These are phyloP conservation scores for Solanum habrochaites DNA, from an alignment of 257 asterid species.

Conservation along the genomic window DNA sequence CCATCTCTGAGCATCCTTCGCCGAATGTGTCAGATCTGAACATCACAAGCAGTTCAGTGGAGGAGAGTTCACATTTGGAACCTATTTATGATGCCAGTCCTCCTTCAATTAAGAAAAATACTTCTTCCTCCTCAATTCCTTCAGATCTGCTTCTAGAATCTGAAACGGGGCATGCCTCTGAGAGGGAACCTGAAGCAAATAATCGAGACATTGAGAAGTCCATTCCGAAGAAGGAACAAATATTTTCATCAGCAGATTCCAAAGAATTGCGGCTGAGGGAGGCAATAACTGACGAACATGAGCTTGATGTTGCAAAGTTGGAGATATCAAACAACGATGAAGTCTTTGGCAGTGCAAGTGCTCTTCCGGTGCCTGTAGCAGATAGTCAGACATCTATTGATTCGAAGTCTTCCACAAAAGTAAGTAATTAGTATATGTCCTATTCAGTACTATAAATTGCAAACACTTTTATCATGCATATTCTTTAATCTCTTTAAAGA, in stretches of 20 bases:
- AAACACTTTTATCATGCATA: not conserved
- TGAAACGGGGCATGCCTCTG: constrained; percentile 20
- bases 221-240: constrained; percentile 4
- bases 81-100: constrained; percentile 8
- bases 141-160: constrained; percentile 37
- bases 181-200: constrained; percentile 19
- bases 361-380: constrained; percentile 6
- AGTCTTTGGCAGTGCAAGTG: not conserved
- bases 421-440: not conserved
- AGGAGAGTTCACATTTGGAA: not conserved
- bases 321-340: constrained; percentile 14
- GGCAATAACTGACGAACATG: constrained; percentile 11
- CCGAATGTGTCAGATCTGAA: constrained; percentile 13
- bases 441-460: not conserved
- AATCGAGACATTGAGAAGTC: constrained; percentile 11
- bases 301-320: constrained; percentile 1
- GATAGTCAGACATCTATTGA: not conserved
- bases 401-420: not conserved
- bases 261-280: constrained; percentile 1
- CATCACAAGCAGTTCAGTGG: constrained; percentile 6
- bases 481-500: not conserved
- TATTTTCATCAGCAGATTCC: constrained; percentile 7
- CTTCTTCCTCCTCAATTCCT: constrained; percentile 36
- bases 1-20: constrained; percentile 18
- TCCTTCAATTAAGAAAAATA: constrained; percentile 4